phyloP scores from a whole-genome alignment of 345 rosid species.

The Moricandia arvensis region DNA sequence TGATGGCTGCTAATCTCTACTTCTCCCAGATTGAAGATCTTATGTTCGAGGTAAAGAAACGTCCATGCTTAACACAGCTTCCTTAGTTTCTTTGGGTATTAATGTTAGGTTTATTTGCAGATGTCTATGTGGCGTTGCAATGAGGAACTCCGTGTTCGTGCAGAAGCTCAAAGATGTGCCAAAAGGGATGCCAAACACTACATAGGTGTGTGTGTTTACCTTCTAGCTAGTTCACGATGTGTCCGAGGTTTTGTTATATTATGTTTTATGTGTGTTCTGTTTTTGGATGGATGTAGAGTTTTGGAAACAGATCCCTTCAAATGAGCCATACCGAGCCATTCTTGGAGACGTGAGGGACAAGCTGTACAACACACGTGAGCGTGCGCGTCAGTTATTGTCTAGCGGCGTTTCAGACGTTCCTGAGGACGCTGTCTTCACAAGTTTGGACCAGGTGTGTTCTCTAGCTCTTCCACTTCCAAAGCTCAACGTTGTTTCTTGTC shows the following conservation, averaged over 20 bases:
- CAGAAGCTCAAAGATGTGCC: slow-evolving; percentile 65
- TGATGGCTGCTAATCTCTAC: slow-evolving; percentile 99
- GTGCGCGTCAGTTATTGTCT: slow-evolving; percentile 77
- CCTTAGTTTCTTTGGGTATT: not conserved
- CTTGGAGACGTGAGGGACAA: slow-evolving; percentile 96
- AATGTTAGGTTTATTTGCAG: slow-evolving; percentile 41
- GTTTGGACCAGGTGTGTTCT: slow-evolving; percentile 73
- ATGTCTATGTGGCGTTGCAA: slow-evolving; percentile 99
- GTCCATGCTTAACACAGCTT: not conserved
- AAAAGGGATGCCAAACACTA: slow-evolving; percentile 89
- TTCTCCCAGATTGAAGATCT: slow-evolving; percentile 97
- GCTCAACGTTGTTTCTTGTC: no score
- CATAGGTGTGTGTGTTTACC: slow-evolving; percentile 52
- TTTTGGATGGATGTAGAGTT: slow-evolving; percentile 58
- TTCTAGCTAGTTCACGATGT: not conserved
- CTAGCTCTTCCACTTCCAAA: no score
- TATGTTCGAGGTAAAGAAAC: slow-evolving; percentile 76
- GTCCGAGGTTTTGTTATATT: not conserved
- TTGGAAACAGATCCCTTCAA: slow-evolving; percentile 89
- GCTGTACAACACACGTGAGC: slow-evolving; percentile 86
- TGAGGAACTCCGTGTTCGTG: slow-evolving; percentile 79
- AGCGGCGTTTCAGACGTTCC: slow-evolving; percentile 81
- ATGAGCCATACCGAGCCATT: slow-evolving; percentile 90
- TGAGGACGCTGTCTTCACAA: slow-evolving; percentile 68
- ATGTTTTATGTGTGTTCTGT: not conserved